Base-by-base conservation (phyloP, 768 basidiomycete species). In the Artomyces pyxidatus region DNA sequence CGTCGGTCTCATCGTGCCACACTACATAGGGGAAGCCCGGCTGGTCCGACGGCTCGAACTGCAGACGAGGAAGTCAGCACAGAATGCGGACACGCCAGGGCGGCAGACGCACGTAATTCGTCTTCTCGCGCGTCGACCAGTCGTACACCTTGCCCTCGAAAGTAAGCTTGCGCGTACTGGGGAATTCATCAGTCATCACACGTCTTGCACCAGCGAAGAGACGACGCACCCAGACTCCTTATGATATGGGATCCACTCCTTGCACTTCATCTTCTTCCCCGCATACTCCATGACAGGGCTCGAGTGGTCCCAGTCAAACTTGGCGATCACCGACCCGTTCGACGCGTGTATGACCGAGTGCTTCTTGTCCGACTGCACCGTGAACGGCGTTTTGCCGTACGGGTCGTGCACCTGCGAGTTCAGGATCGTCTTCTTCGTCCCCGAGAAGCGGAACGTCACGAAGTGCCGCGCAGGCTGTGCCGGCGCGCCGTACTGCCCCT, bases 261-360 rank as follows among this genome's bases (percentile, higher is more conserved):
- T 54, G 9, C n/a, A 25, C 45, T 43, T 47, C 5, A 39, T 22
- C 29, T 54, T 51, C 29, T 44, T 41, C 23, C 44, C 50, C 3
- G 23, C 16, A 40, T 47, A 51, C 19, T 45, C 40, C 35, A 54
- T 26, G 8, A 41, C 14, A 6, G 50, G 53, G 25, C n/a, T 37
- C 29, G 43, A 35, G 27, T 52, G 50, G 17, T 48, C 42, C 53
- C 53, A 54, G 16, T 52, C 53, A 6, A 54, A 27, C 37, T 29
- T 6, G 29, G 23, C 54, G 11, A 54, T 25, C 43, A 26, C 28
- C 39, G 35, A 8, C 17, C 45, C 41, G 7, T 48, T 30, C 11
- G 39, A 27, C 12, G 29, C 40, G 37, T 37, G 30, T 22, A 50
- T 29, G 23, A 42, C 42, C 47, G 42, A 37, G 30, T 30, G 42